Evolutionary conservation across 345 rosid species (phyloP).

Genomic region (Brassica carinata): DNA sequence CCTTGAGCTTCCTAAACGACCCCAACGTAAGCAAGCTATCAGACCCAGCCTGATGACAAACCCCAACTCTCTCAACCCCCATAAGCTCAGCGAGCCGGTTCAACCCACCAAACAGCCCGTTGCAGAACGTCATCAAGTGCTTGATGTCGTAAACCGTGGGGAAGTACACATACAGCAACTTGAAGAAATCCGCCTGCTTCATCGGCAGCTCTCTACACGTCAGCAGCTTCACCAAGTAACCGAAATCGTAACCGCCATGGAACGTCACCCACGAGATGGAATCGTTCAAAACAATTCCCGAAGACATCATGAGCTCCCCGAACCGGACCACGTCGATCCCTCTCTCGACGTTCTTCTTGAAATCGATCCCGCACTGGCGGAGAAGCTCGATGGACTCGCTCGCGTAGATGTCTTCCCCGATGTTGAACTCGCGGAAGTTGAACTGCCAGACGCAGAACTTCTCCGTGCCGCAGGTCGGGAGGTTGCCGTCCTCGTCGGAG

Average conservation of each 20-base stretch:
- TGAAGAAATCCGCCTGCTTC: slow-evolving; percentile 68
- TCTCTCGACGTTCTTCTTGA: slow-evolving; percentile 68
- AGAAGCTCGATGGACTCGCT: slow-evolving; percentile 82
- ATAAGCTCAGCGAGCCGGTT: slow-evolving; percentile 84
- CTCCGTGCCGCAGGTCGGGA: slow-evolving; percentile 80
- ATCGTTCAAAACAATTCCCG: slow-evolving; percentile 80
- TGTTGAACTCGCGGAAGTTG: slow-evolving; percentile 83
- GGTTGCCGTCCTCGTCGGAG: slow-evolving; percentile 73
- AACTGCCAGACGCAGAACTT: slow-evolving; percentile 85
- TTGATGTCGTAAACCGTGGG: slow-evolving; percentile 82
- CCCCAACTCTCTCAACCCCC: slow-evolving; percentile 86
- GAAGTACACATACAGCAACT: slow-evolving; percentile 60
- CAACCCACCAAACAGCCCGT: slow-evolving; percentile 84
- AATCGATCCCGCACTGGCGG: slow-evolving; percentile 81
- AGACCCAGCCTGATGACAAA: slow-evolving; percentile 88
- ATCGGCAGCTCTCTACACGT: slow-evolving; percentile 67
- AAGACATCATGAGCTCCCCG: slow-evolving; percentile 89
- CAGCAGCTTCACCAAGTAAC: slow-evolving; percentile 78
- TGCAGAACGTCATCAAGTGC: slow-evolving; percentile 91
- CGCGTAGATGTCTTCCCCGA: slow-evolving; percentile 70
- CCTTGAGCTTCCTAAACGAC: slow-evolving; percentile 86
- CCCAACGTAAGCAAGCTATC: slow-evolving; percentile 90
- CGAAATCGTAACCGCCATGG: slow-evolving; percentile 88
- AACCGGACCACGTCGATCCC: slow-evolving; percentile 80
- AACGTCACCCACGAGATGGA: slow-evolving; percentile 77